Evolutionary conservation across 2,329 filamentous ascomycete species (phyloP).

Genomic region (Xylariaceae sp.): DNA sequence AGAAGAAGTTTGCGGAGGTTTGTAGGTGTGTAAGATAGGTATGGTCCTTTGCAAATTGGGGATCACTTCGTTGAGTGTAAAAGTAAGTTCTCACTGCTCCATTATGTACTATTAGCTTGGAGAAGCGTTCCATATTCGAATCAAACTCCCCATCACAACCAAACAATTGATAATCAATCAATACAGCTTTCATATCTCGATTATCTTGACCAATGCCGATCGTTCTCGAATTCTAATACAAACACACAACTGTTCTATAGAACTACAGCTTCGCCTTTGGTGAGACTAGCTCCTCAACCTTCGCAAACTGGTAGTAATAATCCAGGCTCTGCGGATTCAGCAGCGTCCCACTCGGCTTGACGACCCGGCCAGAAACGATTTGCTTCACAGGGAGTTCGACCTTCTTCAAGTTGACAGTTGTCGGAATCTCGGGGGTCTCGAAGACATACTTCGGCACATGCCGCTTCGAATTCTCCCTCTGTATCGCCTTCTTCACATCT

Average conservation of each 20-base stretch:
- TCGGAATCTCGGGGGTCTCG: constrained; percentile 78
- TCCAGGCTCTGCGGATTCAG: constrained; percentile 72
- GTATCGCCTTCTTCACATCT: constrained; percentile 62
- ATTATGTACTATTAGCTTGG: no score
- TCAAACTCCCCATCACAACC: no score
- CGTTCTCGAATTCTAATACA: no score
- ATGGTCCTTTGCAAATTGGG: no score
- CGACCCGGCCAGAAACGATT: constrained; percentile 69
- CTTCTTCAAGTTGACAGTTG: constrained; percentile 80
- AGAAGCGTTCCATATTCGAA: no score
- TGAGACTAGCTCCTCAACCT: constrained; percentile 57
- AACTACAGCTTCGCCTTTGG: constrained; percentile 47
- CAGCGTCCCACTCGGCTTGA: constrained; percentile 73
- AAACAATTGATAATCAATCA: no score
- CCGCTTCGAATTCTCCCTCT: constrained; percentile 61
- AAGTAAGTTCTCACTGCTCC: no score
- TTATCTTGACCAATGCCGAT: no score
- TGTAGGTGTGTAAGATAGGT: background rate
- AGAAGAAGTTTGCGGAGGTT: no score
- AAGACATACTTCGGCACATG: constrained; percentile 79
- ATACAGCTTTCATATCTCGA: no score
- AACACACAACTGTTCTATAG: background rate
- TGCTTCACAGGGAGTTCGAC: constrained; percentile 82
- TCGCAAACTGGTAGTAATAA: constrained; percentile 75
- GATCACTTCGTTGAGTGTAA: no score